Evolutionary conservation across 2,329 filamentous ascomycete species (phyloP).

Genomic region (Ascocoryne sarcoides): DNA sequence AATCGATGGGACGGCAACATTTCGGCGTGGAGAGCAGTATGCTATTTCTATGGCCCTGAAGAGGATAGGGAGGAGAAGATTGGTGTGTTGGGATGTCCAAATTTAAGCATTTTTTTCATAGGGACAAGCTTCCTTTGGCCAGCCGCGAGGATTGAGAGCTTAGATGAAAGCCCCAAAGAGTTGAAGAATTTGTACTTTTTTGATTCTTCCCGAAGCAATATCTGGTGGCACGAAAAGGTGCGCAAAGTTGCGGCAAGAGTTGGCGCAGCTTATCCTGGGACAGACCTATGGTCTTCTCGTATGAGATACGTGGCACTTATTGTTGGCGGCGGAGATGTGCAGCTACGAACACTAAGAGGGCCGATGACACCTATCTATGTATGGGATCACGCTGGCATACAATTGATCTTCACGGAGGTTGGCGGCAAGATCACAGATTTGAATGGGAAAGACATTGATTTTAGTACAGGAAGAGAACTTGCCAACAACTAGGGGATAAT

Average conservation of each 20-base stretch:
- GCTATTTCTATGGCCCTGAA: slow-evolving; percentile 48
- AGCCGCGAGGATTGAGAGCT: too few species aligned
- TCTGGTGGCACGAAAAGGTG: too few species aligned
- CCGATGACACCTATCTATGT: slow-evolving; percentile 19
- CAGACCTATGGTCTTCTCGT: slow-evolving; percentile 43
- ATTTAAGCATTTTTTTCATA: slow-evolving; percentile 37
- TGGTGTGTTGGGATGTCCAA: slow-evolving; percentile 54
- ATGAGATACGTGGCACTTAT: slow-evolving; percentile 45
- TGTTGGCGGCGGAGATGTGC: slow-evolving; percentile 39
- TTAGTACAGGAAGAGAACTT: slow-evolving; percentile 35
- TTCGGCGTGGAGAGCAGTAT: slow-evolving; percentile 53
- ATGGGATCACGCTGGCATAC: slow-evolving; percentile 49
- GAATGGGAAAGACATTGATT: slow-evolving; percentile 40
- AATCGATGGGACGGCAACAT: slow-evolving; percentile 55
- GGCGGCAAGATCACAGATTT: slow-evolving; percentile 43
- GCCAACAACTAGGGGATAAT: too few species aligned
- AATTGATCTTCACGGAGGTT: slow-evolving; percentile 41
- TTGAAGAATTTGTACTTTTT: slow-evolving; percentile 36
- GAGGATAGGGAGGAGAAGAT: slow-evolving; percentile 47
- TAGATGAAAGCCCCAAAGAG: slow-evolving; percentile 7
- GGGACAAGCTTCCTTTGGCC: slow-evolving; percentile 28
- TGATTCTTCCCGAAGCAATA: slow-evolving; percentile 34
- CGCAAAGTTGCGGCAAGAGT: slow-evolving; percentile 23
- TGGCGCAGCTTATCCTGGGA: slow-evolving; percentile 33
- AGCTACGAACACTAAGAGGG: slow-evolving; percentile 39